Evolutionary conservation across 2,329 filamentous ascomycete species (phyloP).

Genomic region (Cladophialophora exuberans): DNA sequence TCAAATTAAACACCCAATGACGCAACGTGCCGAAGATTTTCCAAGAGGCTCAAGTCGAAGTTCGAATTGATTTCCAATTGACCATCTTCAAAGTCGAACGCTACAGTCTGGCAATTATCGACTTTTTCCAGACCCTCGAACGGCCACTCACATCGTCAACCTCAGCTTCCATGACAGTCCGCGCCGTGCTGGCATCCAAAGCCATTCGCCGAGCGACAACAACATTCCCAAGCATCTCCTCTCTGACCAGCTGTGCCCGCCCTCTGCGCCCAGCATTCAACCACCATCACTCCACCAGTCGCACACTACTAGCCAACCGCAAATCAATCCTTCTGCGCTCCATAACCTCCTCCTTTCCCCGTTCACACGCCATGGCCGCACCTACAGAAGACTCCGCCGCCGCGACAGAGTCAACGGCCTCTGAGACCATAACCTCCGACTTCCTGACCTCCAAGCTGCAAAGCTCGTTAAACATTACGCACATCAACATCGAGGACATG

Average conservation of each 20-base stretch:
- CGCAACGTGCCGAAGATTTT: conserved; percentile 8
- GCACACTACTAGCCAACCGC: too few relatives aligned
- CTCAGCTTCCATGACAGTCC: conserved; percentile 19
- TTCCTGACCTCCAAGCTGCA: conserved; percentile 70
- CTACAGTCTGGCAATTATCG: too few relatives aligned
- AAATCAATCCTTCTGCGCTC: background rate
- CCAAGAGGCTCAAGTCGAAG: too few relatives aligned
- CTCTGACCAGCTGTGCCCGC: background rate
- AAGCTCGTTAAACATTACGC: conserved; percentile 70
- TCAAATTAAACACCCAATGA: conserved; percentile 7
- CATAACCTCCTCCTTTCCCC: background rate
- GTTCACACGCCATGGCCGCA: conserved; percentile 39
- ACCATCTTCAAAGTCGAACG: too few relatives aligned
- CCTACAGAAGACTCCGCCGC: conserved; percentile 31
- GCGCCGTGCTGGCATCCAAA: conserved; percentile 11
- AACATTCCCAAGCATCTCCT: background rate
- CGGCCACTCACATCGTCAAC: background rate
- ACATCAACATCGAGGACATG: conserved; percentile 89
- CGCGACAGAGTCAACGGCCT: conserved; percentile 50
- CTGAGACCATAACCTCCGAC: conserved; percentile 68
- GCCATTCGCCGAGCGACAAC: conserved; percentile 4
- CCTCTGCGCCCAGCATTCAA: background rate
- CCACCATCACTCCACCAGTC: background rate
- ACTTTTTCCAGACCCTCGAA: too few relatives aligned
- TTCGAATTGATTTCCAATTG: conserved; percentile 15